A percentile compares a stretch with the other conserved stretches of the same genome.
These are phyloP conservation scores for Aquilaria agallochum DNA, from an alignment of 441 rosid species.

Conservation along the genomic window DNA sequence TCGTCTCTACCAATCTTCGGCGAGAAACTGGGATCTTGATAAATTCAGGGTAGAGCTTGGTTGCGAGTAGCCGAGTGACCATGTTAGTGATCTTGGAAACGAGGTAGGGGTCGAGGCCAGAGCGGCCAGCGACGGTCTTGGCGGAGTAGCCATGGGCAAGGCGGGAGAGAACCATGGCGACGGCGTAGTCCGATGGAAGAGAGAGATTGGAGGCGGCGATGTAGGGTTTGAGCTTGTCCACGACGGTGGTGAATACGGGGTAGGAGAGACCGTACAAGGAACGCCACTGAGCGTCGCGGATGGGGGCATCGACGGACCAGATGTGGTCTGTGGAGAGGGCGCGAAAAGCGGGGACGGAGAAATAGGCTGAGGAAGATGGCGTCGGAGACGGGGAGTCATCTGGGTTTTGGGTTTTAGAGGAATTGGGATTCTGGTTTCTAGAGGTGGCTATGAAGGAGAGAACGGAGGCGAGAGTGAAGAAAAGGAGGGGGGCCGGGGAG, in stretches of 20 bases:
- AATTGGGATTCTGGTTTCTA: slow-evolving; percentile 4
- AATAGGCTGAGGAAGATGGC: slow-evolving; percentile 42
- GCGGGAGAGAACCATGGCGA: slow-evolving; percentile 92
- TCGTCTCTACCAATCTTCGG: slow-evolving; percentile 77
- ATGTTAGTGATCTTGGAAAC: slow-evolving; percentile 91
- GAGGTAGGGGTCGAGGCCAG: slow-evolving; percentile 86
- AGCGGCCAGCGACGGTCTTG: slow-evolving; percentile 61
- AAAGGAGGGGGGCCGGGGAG: slow-evolving; percentile 57
- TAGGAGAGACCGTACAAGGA: slow-evolving; percentile 83
- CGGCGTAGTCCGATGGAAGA: slow-evolving; percentile 90
- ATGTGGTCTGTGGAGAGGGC: slow-evolving; percentile 86
- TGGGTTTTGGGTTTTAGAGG: slow-evolving; percentile 17
- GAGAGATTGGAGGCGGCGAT: slow-evolving; percentile 87
- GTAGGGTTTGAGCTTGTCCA: slow-evolving; percentile 84
- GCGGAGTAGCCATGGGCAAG: slow-evolving; percentile 78
- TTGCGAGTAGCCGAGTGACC: slow-evolving; percentile 89
- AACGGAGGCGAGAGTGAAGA: slow-evolving; percentile 73
- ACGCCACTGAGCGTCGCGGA: slow-evolving; percentile 86
- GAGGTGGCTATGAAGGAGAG: slow-evolving; percentile 71
- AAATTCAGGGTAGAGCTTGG: slow-evolving; percentile 85
- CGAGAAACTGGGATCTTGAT: slow-evolving; percentile 84
- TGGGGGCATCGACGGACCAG: slow-evolving; percentile 73
- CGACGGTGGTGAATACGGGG: slow-evolving; percentile 86
- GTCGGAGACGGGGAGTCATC: slow-evolving; percentile 27
- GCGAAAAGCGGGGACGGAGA: slow-evolving; percentile 78